These are phyloP conservation scores for Tetrahymena malaccensis DNA, from an alignment of 73 alveolate species.

Conservation along the genomic window DNA sequence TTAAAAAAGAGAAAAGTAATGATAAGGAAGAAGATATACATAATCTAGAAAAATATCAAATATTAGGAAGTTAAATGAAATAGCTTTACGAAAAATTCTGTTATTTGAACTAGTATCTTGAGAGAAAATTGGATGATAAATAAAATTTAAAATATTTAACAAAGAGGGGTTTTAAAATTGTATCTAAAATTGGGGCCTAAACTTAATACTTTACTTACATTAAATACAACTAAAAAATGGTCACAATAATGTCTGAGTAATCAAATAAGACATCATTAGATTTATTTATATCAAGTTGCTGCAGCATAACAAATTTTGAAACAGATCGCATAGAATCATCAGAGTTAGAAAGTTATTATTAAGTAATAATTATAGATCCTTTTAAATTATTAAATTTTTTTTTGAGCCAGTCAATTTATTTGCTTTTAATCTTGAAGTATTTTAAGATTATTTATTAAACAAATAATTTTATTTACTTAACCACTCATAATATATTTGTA, in stretches of 20 bases:
- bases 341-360: not conserved
- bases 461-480: too few species aligned
- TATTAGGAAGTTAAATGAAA: conserved; percentile 28
- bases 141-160: conserved; percentile 4
- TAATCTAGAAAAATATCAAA: conserved; percentile 4
- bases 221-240: not conserved
- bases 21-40: conserved; percentile 3
- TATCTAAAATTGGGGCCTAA: not conserved
- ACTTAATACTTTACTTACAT: conserved; percentile 19
- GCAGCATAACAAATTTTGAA: conserved; percentile 19
- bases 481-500: too few species aligned
- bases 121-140: conserved; percentile 20
- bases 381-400: too few species aligned
- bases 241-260: not conserved
- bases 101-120: conserved; percentile 16
- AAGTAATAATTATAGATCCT: not conserved
- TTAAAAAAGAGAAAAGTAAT: not conserved
- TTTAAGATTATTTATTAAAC: too few species aligned
- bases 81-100: conserved; percentile 30
- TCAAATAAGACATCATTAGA: conserved; percentile 7
- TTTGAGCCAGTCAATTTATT: too few species aligned
- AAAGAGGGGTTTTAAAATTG: conserved; percentile 13
- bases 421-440: too few species aligned
- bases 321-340: not conserved
- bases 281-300: conserved; percentile 10